Evolutionary conservation across 83 land plant genomes (phyloP).

Genomic region (Diphasiastrum complanatum): DNA sequence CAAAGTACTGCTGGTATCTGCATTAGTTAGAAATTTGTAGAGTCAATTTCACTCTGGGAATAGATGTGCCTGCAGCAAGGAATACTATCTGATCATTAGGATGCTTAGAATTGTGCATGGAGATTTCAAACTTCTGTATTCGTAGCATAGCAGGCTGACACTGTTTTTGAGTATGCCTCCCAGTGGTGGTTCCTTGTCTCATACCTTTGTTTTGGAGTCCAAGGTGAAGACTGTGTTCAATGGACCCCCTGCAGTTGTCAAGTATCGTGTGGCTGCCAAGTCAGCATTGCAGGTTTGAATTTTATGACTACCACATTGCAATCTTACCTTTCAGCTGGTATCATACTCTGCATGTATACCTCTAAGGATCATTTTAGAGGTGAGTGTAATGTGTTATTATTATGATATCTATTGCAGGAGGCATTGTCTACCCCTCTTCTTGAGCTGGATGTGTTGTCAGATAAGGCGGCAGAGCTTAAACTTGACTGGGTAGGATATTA

Average conservation of each 20-base stretch:
- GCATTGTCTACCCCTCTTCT: constrained; percentile 75
- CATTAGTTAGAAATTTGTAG: no score
- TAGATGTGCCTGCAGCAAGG: no score
- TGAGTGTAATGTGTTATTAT: no score
- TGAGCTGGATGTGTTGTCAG: constrained; percentile 72
- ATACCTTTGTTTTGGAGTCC: constrained; percentile 73
- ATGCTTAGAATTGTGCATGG: no score
- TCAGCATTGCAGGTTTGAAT: constrained; percentile 61
- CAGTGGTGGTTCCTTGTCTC: constrained; percentile 60
- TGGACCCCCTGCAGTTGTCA: constrained; percentile 73
- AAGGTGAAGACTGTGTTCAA: constrained; percentile 51
- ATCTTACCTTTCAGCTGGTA: not conserved
- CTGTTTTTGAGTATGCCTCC: not conserved
- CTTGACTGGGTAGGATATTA: constrained; percentile 55
- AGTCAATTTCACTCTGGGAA: no score
- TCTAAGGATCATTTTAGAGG: no score
- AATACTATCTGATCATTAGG: no score
- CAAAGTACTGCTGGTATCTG: not conserved
- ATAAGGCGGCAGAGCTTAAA: constrained; percentile 58
- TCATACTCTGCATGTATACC: not conserved
- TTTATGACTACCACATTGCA: not conserved
- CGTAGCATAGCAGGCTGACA: no score
- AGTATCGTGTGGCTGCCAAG: constrained; percentile 75
- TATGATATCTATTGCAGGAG: constrained; percentile 38
- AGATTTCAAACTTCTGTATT: not conserved